Percentiles rank a stretch among this genome's conserved stretches.
Evolutionary conservation across 2,329 filamentous ascomycete species (phyloP).

Genomic region (Verticillium albo-atrum): DNA sequence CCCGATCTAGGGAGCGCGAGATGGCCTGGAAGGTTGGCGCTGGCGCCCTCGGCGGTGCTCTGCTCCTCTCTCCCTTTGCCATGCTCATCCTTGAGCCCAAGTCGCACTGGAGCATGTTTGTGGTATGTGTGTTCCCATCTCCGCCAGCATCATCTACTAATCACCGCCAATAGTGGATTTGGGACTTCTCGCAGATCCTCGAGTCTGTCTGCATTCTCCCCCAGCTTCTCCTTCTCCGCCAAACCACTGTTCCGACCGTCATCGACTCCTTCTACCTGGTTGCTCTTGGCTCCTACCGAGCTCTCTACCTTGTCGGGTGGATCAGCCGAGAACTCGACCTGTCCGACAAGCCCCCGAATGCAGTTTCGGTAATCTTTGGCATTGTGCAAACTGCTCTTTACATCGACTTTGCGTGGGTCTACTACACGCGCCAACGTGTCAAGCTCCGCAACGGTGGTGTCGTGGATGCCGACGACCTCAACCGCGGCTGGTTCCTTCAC

Average conservation of each 20-base stretch:
- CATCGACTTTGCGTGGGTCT: conserved; percentile 94
- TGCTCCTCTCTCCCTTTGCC: conserved; percentile 66
- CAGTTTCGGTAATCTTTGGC: conserved; percentile 78
- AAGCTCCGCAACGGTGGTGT: conserved; percentile 86
- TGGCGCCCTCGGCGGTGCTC: conserved; percentile 59
- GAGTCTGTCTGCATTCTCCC: conserved; percentile 89
- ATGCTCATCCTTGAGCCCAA: conserved; percentile 61
- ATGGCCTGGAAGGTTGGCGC: conserved; percentile 89
- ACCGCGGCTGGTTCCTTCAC: conserved; percentile 77
- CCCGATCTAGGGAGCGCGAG: conserved; percentile 84
- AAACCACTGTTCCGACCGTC: conserved; percentile 93
- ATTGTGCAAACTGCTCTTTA: conserved; percentile 87
- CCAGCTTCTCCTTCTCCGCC: conserved; percentile 84
- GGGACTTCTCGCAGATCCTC: conserved; percentile 86
- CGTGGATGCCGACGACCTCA: conserved; percentile 84
- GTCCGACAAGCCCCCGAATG: conserved; percentile 56
- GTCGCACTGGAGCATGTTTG: conserved; percentile 40
- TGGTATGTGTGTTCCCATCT: conserved; percentile 32
- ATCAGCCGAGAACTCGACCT: conserved; percentile 63
- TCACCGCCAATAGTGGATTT: conserved; percentile 58
- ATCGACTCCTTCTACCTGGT: conserved; percentile 96
- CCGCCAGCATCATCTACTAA: conserved; percentile 8
- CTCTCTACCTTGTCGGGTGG: conserved; percentile 90
- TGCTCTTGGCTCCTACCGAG: conserved; percentile 81
- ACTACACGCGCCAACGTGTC: conserved; percentile 87